A percentile compares a stretch with the other conserved stretches of the same genome.
Conservation (phyloP, 768 basidiomycete species). For the Auricularia cornea region DNA sequence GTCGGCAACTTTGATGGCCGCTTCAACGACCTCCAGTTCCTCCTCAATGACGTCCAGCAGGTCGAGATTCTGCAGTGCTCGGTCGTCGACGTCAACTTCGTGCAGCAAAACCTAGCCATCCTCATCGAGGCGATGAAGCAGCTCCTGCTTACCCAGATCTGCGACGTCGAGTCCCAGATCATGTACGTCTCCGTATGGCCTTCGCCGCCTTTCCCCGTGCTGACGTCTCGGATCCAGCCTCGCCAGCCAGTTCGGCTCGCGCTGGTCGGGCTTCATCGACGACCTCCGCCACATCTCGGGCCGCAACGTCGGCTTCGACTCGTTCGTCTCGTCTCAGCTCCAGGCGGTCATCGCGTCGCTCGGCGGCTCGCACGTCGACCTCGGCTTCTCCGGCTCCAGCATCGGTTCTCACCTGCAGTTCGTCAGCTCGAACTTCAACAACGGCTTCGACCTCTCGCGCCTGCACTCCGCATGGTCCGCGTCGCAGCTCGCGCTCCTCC, state of each 20-base stretch:
- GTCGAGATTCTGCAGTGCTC: neutral
- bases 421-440: neutral
- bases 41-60: neutral
- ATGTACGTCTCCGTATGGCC: neutral
- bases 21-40: neutral
- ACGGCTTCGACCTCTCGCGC: neutral
- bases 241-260: neutral
- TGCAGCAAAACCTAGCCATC: neutral
- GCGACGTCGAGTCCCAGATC: neutral
- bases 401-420: neutral
- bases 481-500: neutral
- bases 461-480: neutral
- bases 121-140: neutral
- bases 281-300: neutral
- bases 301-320: neutral
- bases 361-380: neutral
- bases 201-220: neutral
- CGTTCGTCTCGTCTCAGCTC: neutral
- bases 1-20: neutral
- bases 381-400: neutral
- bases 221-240: neutral
- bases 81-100: neutral
- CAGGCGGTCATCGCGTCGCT: neutral
- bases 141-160: neutral
- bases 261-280: neutral